phyloP scores from a whole-genome alignment of 1,284 basidiomycete genomes.

The Ustilago loliicola region DNA sequence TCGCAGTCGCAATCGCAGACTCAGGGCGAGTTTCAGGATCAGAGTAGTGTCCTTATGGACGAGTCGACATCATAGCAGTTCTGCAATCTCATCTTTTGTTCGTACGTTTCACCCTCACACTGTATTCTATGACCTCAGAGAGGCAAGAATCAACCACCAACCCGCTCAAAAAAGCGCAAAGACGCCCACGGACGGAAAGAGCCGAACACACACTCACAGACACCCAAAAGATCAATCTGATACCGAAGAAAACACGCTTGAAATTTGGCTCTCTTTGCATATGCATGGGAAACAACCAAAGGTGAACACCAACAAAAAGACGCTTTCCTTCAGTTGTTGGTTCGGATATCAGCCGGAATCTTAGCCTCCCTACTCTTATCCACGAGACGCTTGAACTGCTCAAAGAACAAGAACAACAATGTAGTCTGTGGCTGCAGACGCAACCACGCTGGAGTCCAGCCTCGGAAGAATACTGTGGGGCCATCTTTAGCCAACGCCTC shows the following conservation, averaged over 20 bases:
- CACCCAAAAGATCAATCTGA: background rate
- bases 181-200: background rate
- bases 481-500: conserved; percentile 70
- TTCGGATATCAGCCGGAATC: conserved; percentile 14
- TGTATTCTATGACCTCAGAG: background rate
- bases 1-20: conserved; percentile 4
- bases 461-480: conserved; percentile 74
- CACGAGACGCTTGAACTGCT: conserved; percentile 62
- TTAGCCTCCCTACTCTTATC: conserved; percentile 46
- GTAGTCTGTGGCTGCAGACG: conserved; percentile 68
- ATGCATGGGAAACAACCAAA: conserved; percentile 1
- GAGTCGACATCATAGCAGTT: conserved; percentile 29
- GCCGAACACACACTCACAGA: too few relatives aligned
- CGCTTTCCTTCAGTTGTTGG: conserved; percentile 21
- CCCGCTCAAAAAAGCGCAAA: background rate
- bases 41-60: conserved; percentile 44
- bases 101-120: background rate
- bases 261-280: background rate
- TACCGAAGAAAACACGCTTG: background rate
- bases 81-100: background rate
- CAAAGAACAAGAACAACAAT: conserved; percentile 65
- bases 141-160: background rate
- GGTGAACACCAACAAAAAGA: background rate
- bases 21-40: conserved; percentile 11
- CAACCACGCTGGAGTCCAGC: conserved; percentile 74